Conservation (phyloP, 768 basidiomycete genomes). For the Crassisporium funariophilum region DNA sequence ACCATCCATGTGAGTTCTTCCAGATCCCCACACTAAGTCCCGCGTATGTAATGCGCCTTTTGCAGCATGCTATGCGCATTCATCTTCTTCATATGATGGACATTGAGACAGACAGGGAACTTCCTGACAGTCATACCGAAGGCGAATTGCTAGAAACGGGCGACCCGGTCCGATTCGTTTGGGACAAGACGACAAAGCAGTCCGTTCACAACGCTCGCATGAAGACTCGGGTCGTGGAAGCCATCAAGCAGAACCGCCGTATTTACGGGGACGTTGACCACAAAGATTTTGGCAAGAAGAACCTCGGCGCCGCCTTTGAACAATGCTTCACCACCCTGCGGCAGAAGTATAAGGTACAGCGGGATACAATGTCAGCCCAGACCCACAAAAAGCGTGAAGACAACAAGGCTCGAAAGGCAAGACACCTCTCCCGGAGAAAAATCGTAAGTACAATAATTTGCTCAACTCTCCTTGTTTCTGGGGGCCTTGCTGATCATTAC, state of each 20-base stretch:
- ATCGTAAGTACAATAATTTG: constrained; percentile 43
- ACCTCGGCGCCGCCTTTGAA: constrained; percentile 64
- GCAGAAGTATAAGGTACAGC: constrained; percentile 66
- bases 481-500: constrained; percentile 10
- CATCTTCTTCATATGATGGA: constrained; percentile 66
- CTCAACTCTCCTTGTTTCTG: constrained; percentile 7
- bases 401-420: constrained; percentile 59
- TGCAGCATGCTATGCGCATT: constrained; percentile 68
- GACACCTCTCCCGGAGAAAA: constrained; percentile 64
- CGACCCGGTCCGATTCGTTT: constrained; percentile 74
- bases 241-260: constrained; percentile 57
- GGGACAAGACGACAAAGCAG: constrained; percentile 77
- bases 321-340: constrained; percentile 70
- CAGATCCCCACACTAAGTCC: constrained; percentile 2
- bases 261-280: constrained; percentile 65
- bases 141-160: constrained; percentile 43
- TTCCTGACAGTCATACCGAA: constrained; percentile 66
- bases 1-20: constrained; percentile 61
- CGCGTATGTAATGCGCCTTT: not conserved
- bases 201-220: constrained; percentile 74
- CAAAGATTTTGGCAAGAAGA: constrained; percentile 66
- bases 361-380: constrained; percentile 46
- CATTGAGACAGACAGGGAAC: constrained; percentile 51
- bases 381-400: constrained; percentile 57
- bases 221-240: constrained; percentile 63